A percentile compares a stretch with the other conserved stretches of the same genome.
Evolutionary conservation across 2,329 filamentous ascomycete species (phyloP).

Genomic region (Fusarium sp.): DNA sequence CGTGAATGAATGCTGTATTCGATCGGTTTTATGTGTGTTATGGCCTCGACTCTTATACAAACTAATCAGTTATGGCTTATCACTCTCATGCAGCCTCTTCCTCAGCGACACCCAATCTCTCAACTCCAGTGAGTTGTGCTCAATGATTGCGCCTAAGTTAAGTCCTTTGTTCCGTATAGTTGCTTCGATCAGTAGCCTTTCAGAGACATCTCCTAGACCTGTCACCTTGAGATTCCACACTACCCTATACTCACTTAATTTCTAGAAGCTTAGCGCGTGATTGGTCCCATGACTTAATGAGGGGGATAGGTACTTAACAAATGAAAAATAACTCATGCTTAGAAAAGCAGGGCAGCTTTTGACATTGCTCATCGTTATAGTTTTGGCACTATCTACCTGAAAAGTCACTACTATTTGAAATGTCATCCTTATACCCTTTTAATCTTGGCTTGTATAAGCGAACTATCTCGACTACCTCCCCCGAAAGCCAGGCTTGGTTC

Average conservation of each 20-base stretch:
- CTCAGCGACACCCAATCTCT: too few species aligned
- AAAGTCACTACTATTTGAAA: not conserved
- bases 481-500: conserved; percentile 68
- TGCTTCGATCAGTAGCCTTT: too few species aligned
- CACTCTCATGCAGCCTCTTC: too few species aligned
- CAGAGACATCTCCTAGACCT: too few species aligned
- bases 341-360: not conserved
- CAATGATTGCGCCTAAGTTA: too few species aligned
- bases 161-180: too few species aligned
- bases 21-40: too few species aligned
- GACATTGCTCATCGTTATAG: not conserved
- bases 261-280: not conserved
- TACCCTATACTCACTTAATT: not conserved
- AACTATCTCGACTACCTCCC: conserved; percentile 1
- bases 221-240: not conserved
- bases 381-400: too few species aligned
- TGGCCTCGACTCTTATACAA: too few species aligned
- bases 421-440: not conserved
- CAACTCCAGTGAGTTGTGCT: too few species aligned
- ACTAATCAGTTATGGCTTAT: too few species aligned
- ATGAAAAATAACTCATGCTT: not conserved
- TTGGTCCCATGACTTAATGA: not conserved
- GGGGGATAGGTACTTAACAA: not conserved
- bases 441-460: conserved; percentile 22
- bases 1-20: too few species aligned